Evolutionary conservation across 371 early-diverging fungal genomes (phyloP).

Genomic region (Coelomomyces lativittatus): DNA sequence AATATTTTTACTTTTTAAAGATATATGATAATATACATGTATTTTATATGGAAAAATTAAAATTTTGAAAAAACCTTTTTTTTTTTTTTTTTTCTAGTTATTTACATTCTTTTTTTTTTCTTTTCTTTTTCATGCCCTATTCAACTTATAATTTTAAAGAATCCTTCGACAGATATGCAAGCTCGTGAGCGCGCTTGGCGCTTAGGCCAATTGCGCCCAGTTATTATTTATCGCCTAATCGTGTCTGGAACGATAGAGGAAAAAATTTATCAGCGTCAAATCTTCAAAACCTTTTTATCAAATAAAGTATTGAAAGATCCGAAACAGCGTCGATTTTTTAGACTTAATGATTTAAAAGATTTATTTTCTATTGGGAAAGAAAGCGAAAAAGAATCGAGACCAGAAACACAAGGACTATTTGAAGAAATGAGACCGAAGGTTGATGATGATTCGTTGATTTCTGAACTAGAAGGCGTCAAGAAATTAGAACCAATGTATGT

Average conservation of each 20-base stretch:
- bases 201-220: constrained; percentile 73
- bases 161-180: constrained; percentile 91
- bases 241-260: constrained; percentile 93
- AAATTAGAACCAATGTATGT: too few relatives aligned
- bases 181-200: constrained; percentile 94
- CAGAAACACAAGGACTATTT: constrained; percentile 9
- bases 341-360: constrained; percentile 59
- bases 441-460: background rate
- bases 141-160: too few relatives aligned
- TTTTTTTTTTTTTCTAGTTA: too few relatives aligned
- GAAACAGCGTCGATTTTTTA: constrained; percentile 72
- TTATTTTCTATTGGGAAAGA: constrained; percentile 59
- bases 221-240: constrained; percentile 92
- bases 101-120: too few relatives aligned
- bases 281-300: constrained; percentile 88
- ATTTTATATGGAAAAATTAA: too few relatives aligned
- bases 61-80: too few relatives aligned
- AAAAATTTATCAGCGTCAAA: constrained; percentile 91
- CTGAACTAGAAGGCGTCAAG: background rate
- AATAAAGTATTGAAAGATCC: constrained; percentile 89
- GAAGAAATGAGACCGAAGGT: background rate
- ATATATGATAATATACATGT: too few relatives aligned
- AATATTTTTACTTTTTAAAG: too few relatives aligned
- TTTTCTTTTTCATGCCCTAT: too few relatives aligned
- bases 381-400: constrained; percentile 42